Conservation (phyloP, 2,329 filamentous ascomycete genomes). For the Penicillium frequentans region DNA sequence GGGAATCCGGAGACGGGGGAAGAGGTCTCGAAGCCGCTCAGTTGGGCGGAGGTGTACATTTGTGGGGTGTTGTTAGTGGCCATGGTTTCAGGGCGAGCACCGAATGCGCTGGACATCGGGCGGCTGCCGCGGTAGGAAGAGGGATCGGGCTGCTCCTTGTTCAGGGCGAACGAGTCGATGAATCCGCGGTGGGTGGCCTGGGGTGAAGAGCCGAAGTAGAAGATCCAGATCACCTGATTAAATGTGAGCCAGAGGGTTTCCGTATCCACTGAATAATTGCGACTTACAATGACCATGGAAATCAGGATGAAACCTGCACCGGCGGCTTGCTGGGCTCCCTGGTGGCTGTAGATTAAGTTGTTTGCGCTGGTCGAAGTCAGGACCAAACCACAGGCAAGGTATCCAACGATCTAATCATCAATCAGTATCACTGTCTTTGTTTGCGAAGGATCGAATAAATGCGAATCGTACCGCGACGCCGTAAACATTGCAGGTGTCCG, state of each 20-base stretch:
- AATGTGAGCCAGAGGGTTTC: slow-evolving; percentile 4
- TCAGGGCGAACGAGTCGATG: slow-evolving; percentile 90
- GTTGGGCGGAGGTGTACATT: slow-evolving; percentile 95
- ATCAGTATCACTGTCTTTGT: slow-evolving; percentile 25
- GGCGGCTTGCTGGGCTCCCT: slow-evolving; percentile 73
- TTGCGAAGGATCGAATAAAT: not conserved
- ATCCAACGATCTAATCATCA: slow-evolving; percentile 69
- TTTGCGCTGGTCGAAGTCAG: slow-evolving; percentile 86
- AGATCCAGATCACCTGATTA: slow-evolving; percentile 94
- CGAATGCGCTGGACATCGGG: slow-evolving; percentile 72
- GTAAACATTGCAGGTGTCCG: slow-evolving; percentile 82
- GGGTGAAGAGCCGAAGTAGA: slow-evolving; percentile 94
- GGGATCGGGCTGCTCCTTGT: slow-evolving; percentile 69
- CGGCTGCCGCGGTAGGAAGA: slow-evolving; percentile 63
- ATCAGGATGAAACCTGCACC: slow-evolving; percentile 92
- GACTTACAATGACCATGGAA: slow-evolving; percentile 83
- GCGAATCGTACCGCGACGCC: slow-evolving; percentile 70
- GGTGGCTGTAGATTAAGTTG: slow-evolving; percentile 73
- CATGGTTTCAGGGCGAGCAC: slow-evolving; percentile 77
- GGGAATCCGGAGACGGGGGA: slow-evolving; percentile 74
- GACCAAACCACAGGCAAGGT: slow-evolving; percentile 78
- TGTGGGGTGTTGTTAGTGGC: slow-evolving; percentile 75
- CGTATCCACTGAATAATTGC: not conserved
- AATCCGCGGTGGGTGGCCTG: slow-evolving; percentile 83
- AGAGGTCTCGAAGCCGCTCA: slow-evolving; percentile 94